These are phyloP conservation scores for Agrocybe chaxingu DNA, from an alignment of 768 basidiomycete genomes.

Conservation along the genomic window DNA sequence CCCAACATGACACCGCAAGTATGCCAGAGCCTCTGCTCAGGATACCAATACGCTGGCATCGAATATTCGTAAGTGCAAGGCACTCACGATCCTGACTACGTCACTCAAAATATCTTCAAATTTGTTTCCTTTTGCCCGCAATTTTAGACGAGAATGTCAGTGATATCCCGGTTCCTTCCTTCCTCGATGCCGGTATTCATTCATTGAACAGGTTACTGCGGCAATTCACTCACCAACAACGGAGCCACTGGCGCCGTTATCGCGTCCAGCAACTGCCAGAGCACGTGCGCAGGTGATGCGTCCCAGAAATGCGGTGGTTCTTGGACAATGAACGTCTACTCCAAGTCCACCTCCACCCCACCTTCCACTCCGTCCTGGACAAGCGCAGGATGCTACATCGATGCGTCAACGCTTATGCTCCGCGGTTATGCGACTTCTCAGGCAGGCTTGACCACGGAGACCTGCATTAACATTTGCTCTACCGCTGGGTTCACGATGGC, in stretches of 20 bases:
- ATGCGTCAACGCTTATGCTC: conserved; percentile 26
- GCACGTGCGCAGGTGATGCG: conserved; percentile 21
- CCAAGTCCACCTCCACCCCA: conserved; percentile 8
- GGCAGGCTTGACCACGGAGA: conserved; percentile 26
- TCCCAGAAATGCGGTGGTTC: conserved; percentile 28
- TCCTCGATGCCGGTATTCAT: no score
- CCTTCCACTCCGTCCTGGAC: conserved; percentile 16
- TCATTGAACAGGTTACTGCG: conserved; percentile 20
- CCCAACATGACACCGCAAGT: conserved; percentile 27
- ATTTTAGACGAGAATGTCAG: no score
- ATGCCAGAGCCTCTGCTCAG: conserved; percentile 27
- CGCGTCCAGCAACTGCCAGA: conserved; percentile 16
- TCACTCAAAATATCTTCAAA: no score
- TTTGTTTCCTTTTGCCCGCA: no score
- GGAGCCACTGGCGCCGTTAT: conserved; percentile 26
- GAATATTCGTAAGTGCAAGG: conserved; percentile 26
- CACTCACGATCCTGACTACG: no score
- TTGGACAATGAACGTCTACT: conserved; percentile 31
- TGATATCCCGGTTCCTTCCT: no score
- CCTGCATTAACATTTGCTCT: conserved; percentile 25
- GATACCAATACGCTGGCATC: conserved; percentile 28
- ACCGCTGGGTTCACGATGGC: conserved; percentile 27
- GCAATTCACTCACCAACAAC: conserved; percentile 26
- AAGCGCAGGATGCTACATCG: conserved; percentile 29
- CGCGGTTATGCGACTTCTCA: conserved; percentile 16